A percentile compares a stretch with the other conserved stretches of the same genome.
These are phyloP conservation scores for Dendrobium huoshanense DNA, from an alignment of 106 monocot genomes.

Conservation along the genomic window DNA sequence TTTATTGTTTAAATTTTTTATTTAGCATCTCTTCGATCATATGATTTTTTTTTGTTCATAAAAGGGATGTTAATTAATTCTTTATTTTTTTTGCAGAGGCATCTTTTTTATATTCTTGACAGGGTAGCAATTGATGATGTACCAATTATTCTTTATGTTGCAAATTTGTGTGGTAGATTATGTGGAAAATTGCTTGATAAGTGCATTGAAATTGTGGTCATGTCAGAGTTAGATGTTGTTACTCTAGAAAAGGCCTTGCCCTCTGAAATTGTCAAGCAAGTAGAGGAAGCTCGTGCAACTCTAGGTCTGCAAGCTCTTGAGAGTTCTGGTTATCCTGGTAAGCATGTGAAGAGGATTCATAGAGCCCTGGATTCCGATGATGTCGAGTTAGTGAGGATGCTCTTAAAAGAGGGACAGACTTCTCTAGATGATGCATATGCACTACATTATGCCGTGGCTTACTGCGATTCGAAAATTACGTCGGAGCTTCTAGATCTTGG, in stretches of 20 bases:
- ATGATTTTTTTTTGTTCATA: not conserved
- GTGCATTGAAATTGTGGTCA: slow-evolving; percentile 42
- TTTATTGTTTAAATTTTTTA: not conserved
- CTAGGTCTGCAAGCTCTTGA: slow-evolving; percentile 10
- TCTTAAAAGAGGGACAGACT: slow-evolving; percentile 51
- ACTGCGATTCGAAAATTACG: slow-evolving; percentile 64
- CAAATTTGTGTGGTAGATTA: slow-evolving; percentile 32
- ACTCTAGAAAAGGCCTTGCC: slow-evolving; percentile 68
- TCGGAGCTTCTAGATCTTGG: slow-evolving; percentile 61
- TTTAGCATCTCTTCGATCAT: not conserved
- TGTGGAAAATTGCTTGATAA: slow-evolving; percentile 38
- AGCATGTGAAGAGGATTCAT: slow-evolving; percentile 47
- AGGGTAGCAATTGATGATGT: slow-evolving; percentile 54
- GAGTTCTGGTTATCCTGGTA: slow-evolving; percentile 19
- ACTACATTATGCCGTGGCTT: slow-evolving; percentile 75
- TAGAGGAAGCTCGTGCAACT: slow-evolving; percentile 20
- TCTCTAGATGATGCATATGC: slow-evolving; percentile 76
- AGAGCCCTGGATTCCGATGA: slow-evolving; percentile 83
- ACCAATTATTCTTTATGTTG: slow-evolving; percentile 44
- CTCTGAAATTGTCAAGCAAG: slow-evolving; percentile 36
- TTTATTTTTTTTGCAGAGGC: slow-evolving; percentile 46
- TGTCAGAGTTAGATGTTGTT: slow-evolving; percentile 47
- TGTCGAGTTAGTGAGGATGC: slow-evolving; percentile 68
- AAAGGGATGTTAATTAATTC: not conserved
- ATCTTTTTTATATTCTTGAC: slow-evolving; percentile 61